Conservation (phyloP, 1,284 basidiomycete species). For the Neotropicomus parvogracilis region DNA sequence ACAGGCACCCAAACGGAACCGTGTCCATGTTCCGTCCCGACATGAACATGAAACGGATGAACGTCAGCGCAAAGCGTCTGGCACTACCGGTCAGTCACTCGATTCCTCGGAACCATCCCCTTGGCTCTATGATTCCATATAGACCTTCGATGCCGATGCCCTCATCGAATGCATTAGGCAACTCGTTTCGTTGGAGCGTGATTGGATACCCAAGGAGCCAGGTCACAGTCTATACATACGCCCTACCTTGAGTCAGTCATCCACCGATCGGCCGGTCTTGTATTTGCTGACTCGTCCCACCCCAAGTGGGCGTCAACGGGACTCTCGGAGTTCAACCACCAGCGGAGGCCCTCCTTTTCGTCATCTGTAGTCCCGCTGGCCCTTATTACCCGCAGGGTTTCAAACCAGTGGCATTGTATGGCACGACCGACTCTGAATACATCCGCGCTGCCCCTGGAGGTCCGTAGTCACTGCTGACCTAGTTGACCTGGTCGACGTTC, state of each 20-base stretch:
- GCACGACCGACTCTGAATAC: slow-evolving; percentile 73
- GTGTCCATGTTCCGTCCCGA: slow-evolving; percentile 93
- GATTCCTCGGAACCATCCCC: not conserved
- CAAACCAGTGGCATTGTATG: slow-evolving; percentile 92
- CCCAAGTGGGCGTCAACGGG: slow-evolving; percentile 83
- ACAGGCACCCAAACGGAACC: slow-evolving; percentile 74
- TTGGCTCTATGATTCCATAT: slow-evolving; percentile 6
- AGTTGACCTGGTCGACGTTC: not conserved
- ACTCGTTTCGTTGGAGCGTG: slow-evolving; percentile 81
- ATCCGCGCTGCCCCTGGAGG: slow-evolving; percentile 90
- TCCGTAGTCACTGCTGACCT: too few species aligned
- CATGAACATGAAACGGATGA: slow-evolving; percentile 97
- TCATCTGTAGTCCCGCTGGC: slow-evolving; percentile 91
- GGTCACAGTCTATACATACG: slow-evolving; percentile 93
- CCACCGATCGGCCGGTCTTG: not conserved
- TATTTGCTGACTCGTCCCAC: slow-evolving; percentile 1
- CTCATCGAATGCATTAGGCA: slow-evolving; percentile 86
- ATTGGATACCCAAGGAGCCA: slow-evolving; percentile 89
- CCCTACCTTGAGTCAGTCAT: slow-evolving; percentile 64
- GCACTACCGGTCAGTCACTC: slow-evolving; percentile 73
- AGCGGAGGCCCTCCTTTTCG: slow-evolving; percentile 87
- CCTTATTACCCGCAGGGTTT: slow-evolving; percentile 95
- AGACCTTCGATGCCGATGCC: slow-evolving; percentile 82
- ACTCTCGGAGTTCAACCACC: slow-evolving; percentile 88
- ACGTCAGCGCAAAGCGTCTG: slow-evolving; percentile 68